Evolutionary conservation across 805 yeast species (phyloP), one percentile per base, ranked within the genome.

Genomic region (Schizosaccharomyces japonicus): DNA sequence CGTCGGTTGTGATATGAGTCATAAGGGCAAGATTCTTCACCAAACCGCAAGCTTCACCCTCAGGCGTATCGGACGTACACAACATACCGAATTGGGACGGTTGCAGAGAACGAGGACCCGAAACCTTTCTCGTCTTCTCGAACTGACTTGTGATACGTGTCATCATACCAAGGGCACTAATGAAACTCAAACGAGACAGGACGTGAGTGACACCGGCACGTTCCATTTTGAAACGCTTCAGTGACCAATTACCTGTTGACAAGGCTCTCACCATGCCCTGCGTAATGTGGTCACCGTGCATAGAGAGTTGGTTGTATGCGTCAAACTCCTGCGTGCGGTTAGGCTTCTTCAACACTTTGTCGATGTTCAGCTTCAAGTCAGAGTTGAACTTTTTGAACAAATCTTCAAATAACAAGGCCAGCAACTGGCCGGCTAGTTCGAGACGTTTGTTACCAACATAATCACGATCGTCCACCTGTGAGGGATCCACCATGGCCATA

Each of bases 41-140:
- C 62, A 90, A 71, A 58, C 98, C 98, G 75, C 98, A 90, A 0
- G 98, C 98, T 64, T 90, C 98, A 70, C 98, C 98, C 71, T 90
- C 98, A 1, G 98, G 98, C 0, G 98, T 90, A 71, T 90, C 98
- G 0, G 96, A 81, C 5, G 96, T 83, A 69, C 98, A 90, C 51
- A 90, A 69, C 96, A 90, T 90, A 60, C 98, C 98, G 62, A 90
- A 90, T 66, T 90, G 98, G 1, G 98, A 90, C 8, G 98, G 98
- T 63, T 90, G 98, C 54, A 90, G 70, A 13, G 98, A 95, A 71
- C 98, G 80, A 47, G 98, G 98, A 40, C 98, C 98, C 1, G 94
- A 81, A 39, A 90, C 98, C 62, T 90, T 90, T 65, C 98, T 72
- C 2, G 96, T 84, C 61, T 90, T 90, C 62, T 90, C 98, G 58